These are phyloP conservation scores for Marasmius oreades DNA, from an alignment of 1,284 basidiomycete species.

Conservation along the genomic window DNA sequence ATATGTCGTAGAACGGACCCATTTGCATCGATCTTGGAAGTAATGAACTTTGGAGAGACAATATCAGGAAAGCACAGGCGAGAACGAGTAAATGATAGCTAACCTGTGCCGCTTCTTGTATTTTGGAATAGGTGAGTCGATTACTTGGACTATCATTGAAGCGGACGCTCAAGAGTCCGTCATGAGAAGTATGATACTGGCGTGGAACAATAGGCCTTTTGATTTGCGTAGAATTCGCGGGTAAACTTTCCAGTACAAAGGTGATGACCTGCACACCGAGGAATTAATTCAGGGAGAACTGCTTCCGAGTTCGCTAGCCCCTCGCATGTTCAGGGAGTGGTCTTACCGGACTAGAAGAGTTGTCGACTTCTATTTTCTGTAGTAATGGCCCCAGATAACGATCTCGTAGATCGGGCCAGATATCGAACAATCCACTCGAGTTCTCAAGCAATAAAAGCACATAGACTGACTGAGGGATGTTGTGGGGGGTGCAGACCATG, in stretches of 20 bases:
- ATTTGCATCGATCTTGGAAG: constrained; percentile 30
- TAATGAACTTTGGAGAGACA: constrained; percentile 31
- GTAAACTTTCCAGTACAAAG: constrained; percentile 12
- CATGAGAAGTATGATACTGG: constrained; percentile 6
- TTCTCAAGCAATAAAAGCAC: constrained; percentile 62
- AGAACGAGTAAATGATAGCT: constrained; percentile 4
- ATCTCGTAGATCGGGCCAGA: constrained; percentile 56
- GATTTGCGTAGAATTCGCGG: background rate
- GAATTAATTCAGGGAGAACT: background rate
- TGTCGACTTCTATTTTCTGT: constrained; percentile 27
- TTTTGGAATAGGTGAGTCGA: constrained; percentile 6
- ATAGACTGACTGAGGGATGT: constrained; percentile 39
- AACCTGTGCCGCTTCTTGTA: constrained; percentile 8
- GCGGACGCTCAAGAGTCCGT: constrained; percentile 5
- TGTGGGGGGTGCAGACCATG: constrained; percentile 32
- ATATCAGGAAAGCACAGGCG: constrained; percentile 8
- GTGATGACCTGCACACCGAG: constrained; percentile 3
- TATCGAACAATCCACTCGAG: constrained; percentile 42
- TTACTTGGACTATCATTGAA: constrained; percentile 3
- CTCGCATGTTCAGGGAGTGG: background rate
- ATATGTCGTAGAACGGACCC: constrained; percentile 46
- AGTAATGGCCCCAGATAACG: constrained; percentile 50
- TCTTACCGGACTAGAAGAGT: constrained; percentile 11
- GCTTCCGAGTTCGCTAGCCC: background rate
- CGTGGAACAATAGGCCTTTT: constrained; percentile 2